Conservation (phyloP, 192 early-diverging fungal species). For the Coemansia sp. region DNA sequence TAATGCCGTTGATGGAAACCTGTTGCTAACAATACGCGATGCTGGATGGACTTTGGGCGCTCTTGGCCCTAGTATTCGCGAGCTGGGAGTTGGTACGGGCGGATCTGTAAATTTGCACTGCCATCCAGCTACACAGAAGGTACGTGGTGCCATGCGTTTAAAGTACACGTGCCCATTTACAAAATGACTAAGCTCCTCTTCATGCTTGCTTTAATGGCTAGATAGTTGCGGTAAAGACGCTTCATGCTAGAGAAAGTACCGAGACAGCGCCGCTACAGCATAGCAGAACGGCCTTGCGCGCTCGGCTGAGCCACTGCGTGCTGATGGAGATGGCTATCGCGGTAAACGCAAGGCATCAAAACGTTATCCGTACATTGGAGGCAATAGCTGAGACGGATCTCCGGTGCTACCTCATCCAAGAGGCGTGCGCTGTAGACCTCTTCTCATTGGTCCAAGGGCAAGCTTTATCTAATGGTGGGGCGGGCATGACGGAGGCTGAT, state of each 20-base stretch:
- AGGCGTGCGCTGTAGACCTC: slow-evolving; percentile 82
- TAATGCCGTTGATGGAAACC: slow-evolving; percentile 40
- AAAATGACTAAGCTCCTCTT: neutral
- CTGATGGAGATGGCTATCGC: slow-evolving; percentile 47
- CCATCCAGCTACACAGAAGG: slow-evolving; percentile 11
- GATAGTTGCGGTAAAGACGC: slow-evolving; percentile 46
- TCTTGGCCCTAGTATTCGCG: slow-evolving; percentile 29
- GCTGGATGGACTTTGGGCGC: slow-evolving; percentile 34
- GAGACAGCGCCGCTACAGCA: neutral
- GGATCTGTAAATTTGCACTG: slow-evolving; percentile 44
- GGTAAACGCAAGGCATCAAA: slow-evolving; percentile 60
- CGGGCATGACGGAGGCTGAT: slow-evolving; percentile 49
- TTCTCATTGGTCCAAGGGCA: slow-evolving; percentile 70
- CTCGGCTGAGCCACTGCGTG: slow-evolving; percentile 21
- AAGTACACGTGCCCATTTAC: neutral
- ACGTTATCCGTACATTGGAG: slow-evolving; percentile 68
- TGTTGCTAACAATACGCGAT: slow-evolving; percentile 34
- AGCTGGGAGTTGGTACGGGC: slow-evolving; percentile 51
- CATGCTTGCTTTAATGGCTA: slow-evolving; percentile 14
- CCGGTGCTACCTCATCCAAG: slow-evolving; percentile 74
- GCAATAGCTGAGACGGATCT: slow-evolving; percentile 61
- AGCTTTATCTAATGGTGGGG: neutral
- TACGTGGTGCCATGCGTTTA: neutral
- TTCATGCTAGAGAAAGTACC: slow-evolving; percentile 8
- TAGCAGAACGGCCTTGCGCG: neutral